Evolutionary conservation across 208 protist genomes (phyloP).

Genomic region (Phytomonas serpens): DNA sequence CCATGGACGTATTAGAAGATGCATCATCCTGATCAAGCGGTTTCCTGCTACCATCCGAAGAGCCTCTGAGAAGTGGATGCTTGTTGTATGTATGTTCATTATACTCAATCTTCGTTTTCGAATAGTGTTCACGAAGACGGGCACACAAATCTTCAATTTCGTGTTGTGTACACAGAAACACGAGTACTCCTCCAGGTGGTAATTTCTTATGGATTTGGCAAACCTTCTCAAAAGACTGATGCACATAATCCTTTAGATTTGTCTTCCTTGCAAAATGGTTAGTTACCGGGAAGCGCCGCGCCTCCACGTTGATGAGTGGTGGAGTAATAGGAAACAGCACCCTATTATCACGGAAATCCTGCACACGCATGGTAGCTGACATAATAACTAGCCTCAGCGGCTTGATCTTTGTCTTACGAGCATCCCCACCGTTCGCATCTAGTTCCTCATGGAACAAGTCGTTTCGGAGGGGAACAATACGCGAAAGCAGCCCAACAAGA

Average conservation of each 20-base stretch:
- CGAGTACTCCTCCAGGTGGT: constrained; percentile 95
- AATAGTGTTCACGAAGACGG: constrained; percentile 77
- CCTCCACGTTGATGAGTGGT: constrained; percentile 93
- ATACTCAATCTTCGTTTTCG: constrained; percentile 78
- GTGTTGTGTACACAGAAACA: constrained; percentile 96
- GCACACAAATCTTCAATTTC: constrained; percentile 92
- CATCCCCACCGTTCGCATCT: constrained; percentile 32
- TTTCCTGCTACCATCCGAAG: not conserved
- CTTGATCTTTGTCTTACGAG: constrained; percentile 48
- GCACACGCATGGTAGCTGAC: constrained; percentile 90
- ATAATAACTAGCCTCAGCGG: constrained; percentile 89
- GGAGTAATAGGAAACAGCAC: constrained; percentile 93
- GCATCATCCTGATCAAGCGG: not conserved
- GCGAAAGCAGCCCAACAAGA: constrained; percentile 97
- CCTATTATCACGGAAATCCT: constrained; percentile 92
- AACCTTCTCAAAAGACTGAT: constrained; percentile 93
- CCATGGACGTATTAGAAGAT: not conserved
- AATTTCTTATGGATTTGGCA: constrained; percentile 96
- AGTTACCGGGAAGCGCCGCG: constrained; percentile 95
- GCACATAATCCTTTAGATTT: constrained; percentile 90
- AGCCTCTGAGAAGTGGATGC: constrained; percentile 22
- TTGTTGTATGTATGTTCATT: constrained; percentile 75
- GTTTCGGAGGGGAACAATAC: constrained; percentile 94
- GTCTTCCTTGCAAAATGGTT: constrained; percentile 96
- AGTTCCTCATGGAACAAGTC: constrained; percentile 79